Base-by-base conservation (phyloP, 2,329 filamentous ascomycete species). In the Fusarium falciforme region DNA sequence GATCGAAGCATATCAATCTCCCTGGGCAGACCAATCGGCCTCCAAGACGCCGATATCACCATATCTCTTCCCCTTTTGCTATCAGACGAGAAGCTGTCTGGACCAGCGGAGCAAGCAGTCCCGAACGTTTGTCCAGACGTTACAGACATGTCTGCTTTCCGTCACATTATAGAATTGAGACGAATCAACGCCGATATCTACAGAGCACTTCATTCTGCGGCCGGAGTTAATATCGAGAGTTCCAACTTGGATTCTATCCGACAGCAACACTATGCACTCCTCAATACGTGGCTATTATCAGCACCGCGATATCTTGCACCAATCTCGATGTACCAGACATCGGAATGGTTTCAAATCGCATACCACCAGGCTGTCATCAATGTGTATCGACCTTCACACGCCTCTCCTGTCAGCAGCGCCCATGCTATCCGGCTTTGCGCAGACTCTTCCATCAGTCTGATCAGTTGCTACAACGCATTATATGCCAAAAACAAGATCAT, bases 401-500 rank as follows among this genome's bases (percentile, higher is more conserved):
- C 75, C 22, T 77, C 70, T 2, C 75, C 75, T 0, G 67, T 77
- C 2, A 76, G 72, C 35, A 74, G 75, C n/a, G 69, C 73, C n/a
- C 75, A 77, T 0, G 74, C 75, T 0, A 77, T 77, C 10, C 75
- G 75, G 2, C 47, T 77, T 0, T 77, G 75, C 1, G 75, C 75
- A 0, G 75, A 77, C 47, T 77, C 75, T 6, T 76, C 75, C 1
- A 77, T 77, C 10, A 77, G 75, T 9, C 61, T 77, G 3, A 77
- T 77, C 10, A 76, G 72, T 42, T 77, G 75, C 64, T 77, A 77
- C 54, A 77, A 67, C 7, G 75, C 75, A 0, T 6, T 77, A 1
- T 77, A 77, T 16, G 75, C 75, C 5, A 77, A 77, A 8, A 77
- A 77, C 47, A 76, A 74, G 40, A 73, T 77, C 5, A 77, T 73